Evolutionary conservation across 1,139 yeast species (phyloP), one percentile per base, ranked within the genome.

Genomic region (Neolecta irregularis): DNA sequence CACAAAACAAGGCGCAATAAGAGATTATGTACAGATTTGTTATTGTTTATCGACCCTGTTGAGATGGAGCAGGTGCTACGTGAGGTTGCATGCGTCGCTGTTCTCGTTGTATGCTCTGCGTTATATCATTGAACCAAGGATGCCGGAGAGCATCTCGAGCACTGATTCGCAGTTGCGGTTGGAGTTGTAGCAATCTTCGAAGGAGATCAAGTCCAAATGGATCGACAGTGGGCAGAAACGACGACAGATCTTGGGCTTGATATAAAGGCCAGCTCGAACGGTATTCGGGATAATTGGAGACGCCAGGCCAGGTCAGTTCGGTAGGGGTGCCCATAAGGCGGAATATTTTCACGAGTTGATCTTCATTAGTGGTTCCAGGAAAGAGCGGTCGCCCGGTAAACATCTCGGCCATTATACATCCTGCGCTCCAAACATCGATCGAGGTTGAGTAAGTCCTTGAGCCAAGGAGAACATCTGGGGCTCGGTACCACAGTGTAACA

Each of bases 381-480:
- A 88, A 88, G 35, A 88, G 60, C 6, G 99, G 96, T 56, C 81
- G 81, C 44, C 98, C 67, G 52, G 85, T 81, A 48, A 91, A 88
- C 96, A 88, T 85, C 56, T 88, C 99, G 4, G 96, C 98, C 60
- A 91, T 88, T 40, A 88, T 88, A 57, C 96, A 85, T 16, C 99
- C 99, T 41, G 83, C 80, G 12, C 94, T 80, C 99, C 99, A 88
- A 76, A 91, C 83, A 55, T 88, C 99, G 34, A 88, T 96, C 19
- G 96, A 96, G 0, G 96, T 88, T 35, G 94, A 80, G 57, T 88
- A 88, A 56, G 88, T 96, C 47, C 92, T 81, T 17, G 96, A 95
- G 22, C 99, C 99, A 26, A 88, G 65, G 45, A 88, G 64, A 41
- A 88, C 81, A 55, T 88, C 99, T 1, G 99, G 99, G 1, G 96